Evolutionary conservation across 2,329 filamentous ascomycete species (phyloP), one percentile per base, ranked within the genome.

Genomic region (Colletotrichum spaethianum): DNA sequence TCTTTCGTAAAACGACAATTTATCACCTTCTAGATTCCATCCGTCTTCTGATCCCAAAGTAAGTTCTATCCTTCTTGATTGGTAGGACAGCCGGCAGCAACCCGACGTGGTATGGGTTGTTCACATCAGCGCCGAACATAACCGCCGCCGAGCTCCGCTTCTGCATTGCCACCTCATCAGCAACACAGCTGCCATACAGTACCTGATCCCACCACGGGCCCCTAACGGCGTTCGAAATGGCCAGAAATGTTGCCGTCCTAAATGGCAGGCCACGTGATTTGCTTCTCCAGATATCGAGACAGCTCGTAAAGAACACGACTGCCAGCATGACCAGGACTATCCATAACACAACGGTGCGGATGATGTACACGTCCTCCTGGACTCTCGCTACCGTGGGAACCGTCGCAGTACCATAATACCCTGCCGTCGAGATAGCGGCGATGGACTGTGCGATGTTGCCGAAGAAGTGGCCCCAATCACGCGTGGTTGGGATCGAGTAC

Each of bases 191-290:
- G 20, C 67, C 67, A 9, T 61, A 53, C 4, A 70, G 20, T n/a
- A 53, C 55, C 2, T 28, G 67, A 16, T 66, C 67, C 67, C 62
- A 70, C 62, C 67, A 67, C 1, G 55, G 62, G 2, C 67, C 67
- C n/a, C 67, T n/a, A 0, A 66, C 67, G 1, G 62, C 62, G 20
- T 70, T 70, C 7, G 67, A 62, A 4, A 70, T 55, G 11, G 62
- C 67, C 62, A 66, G 16, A 28, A 70, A 70, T 8, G 62, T 61
- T 12, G 67, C 62, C 5, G 67, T 16, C 16, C 67, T 26, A 1
- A 65, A 70, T 5, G 61, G 67, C 28, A 70, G 20, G 20, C 61
- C 67, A 1, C 61, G 52, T 3, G 67, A 70, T 28, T 66, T 70
- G 62, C 67, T 65, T 26, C 67, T 38, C 50, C 61, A 70, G 4